These are phyloP conservation scores for Adansonia gregorii DNA, from an alignment of 441 rosid species.

Conservation along the genomic window DNA sequence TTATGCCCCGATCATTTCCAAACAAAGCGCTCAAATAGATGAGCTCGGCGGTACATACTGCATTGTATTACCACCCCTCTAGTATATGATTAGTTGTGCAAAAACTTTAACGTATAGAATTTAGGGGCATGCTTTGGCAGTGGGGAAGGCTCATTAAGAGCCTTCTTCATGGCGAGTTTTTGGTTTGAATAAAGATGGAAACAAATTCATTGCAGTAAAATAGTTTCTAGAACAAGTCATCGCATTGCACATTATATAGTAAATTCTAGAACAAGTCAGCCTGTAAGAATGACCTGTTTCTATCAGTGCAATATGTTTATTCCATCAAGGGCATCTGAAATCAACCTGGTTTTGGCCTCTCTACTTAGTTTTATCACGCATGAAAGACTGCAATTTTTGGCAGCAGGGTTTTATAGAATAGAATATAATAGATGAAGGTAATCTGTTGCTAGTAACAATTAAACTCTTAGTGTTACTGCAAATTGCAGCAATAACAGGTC, in stretches of 20 bases:
- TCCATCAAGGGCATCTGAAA: background rate
- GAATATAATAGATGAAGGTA: background rate
- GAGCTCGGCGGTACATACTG: background rate
- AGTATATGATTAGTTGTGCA: background rate
- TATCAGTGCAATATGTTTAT: background rate
- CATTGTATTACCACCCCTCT: background rate
- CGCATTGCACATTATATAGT: background rate
- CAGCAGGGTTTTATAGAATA: background rate
- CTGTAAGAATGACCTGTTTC: background rate
- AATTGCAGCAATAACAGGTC: background rate
- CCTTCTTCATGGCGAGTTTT: background rate
- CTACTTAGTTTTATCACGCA: background rate
- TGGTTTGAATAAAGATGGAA: background rate
- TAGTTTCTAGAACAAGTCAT: background rate
- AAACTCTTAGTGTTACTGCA: background rate
- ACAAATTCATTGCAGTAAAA: background rate
- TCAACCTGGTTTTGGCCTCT: background rate
- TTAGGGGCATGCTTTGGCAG: background rate
- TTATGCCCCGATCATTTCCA: background rate
- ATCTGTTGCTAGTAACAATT: background rate
- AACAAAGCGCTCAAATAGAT: background rate
- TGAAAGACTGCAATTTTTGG: background rate
- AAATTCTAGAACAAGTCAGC: background rate
- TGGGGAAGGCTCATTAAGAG: background rate
- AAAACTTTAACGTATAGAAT: background rate